Percentiles rank a stretch among this genome's conserved stretches.
Evolutionary conservation across 1,139 yeast genomes (phyloP).

Genomic region (Candida tetrigidarum): DNA sequence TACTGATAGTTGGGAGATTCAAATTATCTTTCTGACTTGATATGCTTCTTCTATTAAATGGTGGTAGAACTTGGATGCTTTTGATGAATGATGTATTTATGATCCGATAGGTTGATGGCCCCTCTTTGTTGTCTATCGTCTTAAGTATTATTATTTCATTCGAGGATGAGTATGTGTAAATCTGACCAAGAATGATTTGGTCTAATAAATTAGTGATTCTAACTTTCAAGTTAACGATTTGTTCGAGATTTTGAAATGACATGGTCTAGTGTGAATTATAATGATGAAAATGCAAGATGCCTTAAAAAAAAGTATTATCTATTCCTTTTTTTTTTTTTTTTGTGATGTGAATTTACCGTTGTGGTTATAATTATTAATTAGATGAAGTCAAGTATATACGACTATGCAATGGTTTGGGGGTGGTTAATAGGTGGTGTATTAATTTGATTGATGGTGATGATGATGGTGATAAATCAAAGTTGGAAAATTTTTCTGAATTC

Average conservation of each 20-base stretch:
- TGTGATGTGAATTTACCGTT: background rate
- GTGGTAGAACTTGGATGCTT: constrained; percentile 46
- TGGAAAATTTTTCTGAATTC: constrained; percentile 4
- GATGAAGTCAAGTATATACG: background rate
- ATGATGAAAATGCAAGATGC: background rate
- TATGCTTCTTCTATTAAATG: constrained; percentile 24
- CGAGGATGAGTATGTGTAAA: constrained; percentile 57
- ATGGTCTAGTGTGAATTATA: constrained; percentile 6
- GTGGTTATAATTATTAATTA: background rate
- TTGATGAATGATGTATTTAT: constrained; percentile 65
- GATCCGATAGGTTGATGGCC: constrained; percentile 45
- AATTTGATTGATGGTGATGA: too few relatives aligned
- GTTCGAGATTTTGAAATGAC: constrained; percentile 19
- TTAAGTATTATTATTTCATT: constrained; percentile 26
- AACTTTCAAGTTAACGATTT: constrained; percentile 46
- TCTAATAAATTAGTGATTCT: constrained; percentile 64
- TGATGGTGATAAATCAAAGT: background rate
- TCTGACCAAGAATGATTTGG: constrained; percentile 57
- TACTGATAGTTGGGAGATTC: constrained; percentile 15
- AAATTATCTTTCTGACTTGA: constrained; percentile 9
- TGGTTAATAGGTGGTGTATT: too few relatives aligned
- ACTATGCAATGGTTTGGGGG: background rate
- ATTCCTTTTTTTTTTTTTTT: background rate
- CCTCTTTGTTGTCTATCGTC: constrained; percentile 25
- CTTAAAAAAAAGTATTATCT: constrained; percentile 1